Conservation (phyloP, 2,329 filamentous ascomycete species). For the Bisporella sp. region DNA sequence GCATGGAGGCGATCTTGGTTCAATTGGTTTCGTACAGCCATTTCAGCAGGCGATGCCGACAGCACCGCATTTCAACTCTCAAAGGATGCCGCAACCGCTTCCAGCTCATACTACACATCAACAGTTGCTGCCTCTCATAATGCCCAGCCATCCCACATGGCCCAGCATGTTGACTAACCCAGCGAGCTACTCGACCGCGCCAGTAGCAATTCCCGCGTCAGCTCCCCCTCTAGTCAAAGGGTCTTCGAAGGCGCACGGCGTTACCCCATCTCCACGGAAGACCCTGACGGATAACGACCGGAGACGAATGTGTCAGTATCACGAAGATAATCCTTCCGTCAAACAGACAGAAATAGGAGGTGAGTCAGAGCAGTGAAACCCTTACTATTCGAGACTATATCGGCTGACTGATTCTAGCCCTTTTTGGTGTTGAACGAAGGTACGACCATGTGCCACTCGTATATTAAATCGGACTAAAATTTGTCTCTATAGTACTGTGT, state of each 20-base stretch:
- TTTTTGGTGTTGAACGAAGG: conserved; percentile 97
- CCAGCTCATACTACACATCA: conserved; percentile 40
- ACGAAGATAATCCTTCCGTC: conserved; percentile 79
- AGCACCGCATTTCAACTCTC: conserved; percentile 40
- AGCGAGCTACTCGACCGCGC: conserved; percentile 53
- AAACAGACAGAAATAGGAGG: conserved; percentile 96
- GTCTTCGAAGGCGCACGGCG: conserved; percentile 39
- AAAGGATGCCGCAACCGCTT: conserved; percentile 48
- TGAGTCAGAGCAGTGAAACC: conserved; percentile 32
- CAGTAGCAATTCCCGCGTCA: conserved; percentile 45
- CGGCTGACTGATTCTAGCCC: conserved; percentile 44
- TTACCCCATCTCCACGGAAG: conserved; percentile 64
- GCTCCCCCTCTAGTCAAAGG: conserved; percentile 36
- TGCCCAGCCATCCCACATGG: conserved; percentile 63
- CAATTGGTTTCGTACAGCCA: conserved; percentile 51
- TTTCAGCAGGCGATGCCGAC: conserved; percentile 55
- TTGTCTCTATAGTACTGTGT: conserved; percentile 72
- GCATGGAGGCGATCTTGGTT: conserved; percentile 38
- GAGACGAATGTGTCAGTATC: conserved; percentile 87
- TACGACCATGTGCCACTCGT: conserved; percentile 34
- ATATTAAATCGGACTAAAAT: conserved; percentile 10
- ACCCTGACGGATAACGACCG: conserved; percentile 90
- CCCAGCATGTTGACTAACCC: conserved; percentile 77
- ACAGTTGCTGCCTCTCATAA: conserved; percentile 64
- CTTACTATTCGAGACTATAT: background rate